phyloP scores from a whole-genome alignment of 768 basidiomycete genomes.

The Nevesoporus exiguus region DNA sequence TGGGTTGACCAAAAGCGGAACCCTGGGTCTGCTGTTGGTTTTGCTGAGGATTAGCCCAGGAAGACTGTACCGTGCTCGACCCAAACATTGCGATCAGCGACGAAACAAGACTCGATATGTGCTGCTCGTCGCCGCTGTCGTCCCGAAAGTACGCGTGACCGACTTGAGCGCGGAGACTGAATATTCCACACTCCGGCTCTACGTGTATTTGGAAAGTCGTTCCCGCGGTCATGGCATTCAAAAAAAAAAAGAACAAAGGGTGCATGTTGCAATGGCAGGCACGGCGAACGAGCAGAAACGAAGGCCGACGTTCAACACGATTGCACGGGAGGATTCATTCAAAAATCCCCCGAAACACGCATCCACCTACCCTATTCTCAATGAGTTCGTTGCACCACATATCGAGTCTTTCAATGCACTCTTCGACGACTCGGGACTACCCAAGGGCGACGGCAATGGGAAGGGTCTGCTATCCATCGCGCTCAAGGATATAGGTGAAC shows the following conservation, averaged over 20 bases:
- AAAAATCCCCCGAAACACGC: conserved; percentile 66
- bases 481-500: conserved; percentile 80
- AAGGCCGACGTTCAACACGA: conserved; percentile 72
- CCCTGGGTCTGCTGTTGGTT: conserved; percentile 54
- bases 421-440: conserved; percentile 88
- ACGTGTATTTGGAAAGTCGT: conserved; percentile 21
- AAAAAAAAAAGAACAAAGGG: conserved; percentile 12
- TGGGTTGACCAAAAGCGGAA: conserved; percentile 68
- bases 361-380: conserved; percentile 74
- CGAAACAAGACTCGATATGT: conserved; percentile 11
- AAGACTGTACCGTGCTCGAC: conserved; percentile 46
- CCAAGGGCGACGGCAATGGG: conserved; percentile 70
- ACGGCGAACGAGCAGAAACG: conserved; percentile 37
- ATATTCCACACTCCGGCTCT: conserved; percentile 13
- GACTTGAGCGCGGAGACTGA: conserved; percentile 21
- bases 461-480: conserved; percentile 75
- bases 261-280: conserved; percentile 46
- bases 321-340: conserved; percentile 75
- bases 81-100: conserved; percentile 61
- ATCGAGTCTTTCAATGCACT: conserved; percentile 96
- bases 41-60: conserved; percentile 68
- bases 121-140: conserved; percentile 26
- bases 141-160: conserved; percentile 8
- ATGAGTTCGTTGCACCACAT: conserved; percentile 91
- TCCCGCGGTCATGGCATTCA: conserved; percentile 21